These are phyloP conservation scores for cucumber (Cucumis sativus) DNA, from an alignment of 306 rosid genomes.

Conservation along the genomic window Cucumber_9930_V3 NC_026655.2:23546001-23546500, in stretches of 20 bases:
- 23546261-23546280: neutral
- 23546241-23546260: neutral
- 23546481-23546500: neutral
- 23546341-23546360: neutral
- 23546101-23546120: constrained; percentile 45
- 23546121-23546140: neutral
- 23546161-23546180: neutral
- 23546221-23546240: neutral
- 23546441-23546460: neutral
- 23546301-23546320: neutral
- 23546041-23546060: constrained; percentile 69
- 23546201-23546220: neutral
- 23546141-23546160: neutral
- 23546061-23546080: constrained; percentile 54
- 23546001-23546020: constrained; percentile 8
- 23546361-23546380: neutral
- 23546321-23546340: neutral
- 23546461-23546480: neutral
- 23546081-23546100: constrained; percentile 57
- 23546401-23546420: neutral
- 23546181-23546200: neutral
- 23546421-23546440: neutral
- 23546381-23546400: neutral
- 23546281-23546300: neutral
- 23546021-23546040: constrained; percentile 54